These are phyloP conservation scores for Neonectria faginata DNA, from an alignment of 2,329 filamentous ascomycete species.

Conservation along the genomic window DNA sequence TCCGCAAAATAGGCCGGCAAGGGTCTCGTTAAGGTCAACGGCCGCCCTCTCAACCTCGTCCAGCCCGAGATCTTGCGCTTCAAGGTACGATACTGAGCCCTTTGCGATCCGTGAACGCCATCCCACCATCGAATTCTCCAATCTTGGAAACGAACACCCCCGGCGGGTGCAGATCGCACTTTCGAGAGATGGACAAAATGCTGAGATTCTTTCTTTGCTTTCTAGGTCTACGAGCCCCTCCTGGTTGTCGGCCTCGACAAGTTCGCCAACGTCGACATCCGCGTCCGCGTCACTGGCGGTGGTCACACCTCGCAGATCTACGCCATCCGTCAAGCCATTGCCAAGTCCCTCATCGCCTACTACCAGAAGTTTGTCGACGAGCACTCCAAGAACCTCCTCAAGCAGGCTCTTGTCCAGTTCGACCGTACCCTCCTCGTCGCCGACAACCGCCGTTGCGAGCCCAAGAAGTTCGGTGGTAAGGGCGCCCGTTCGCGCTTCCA, in stretches of 20 bases:
- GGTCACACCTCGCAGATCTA: slow-evolving; percentile 98
- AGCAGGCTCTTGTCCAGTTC: slow-evolving; percentile 95
- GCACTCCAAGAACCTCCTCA: slow-evolving; percentile 99
- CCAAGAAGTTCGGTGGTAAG: slow-evolving; percentile 96
- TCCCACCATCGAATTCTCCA: slow-evolving; percentile 26
- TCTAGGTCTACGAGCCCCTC: slow-evolving; percentile 95
- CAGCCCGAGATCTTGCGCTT: slow-evolving; percentile 97
- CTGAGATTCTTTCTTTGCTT: slow-evolving; percentile 34
- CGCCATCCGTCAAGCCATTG: slow-evolving; percentile 98
- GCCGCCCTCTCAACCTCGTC: slow-evolving; percentile 91
- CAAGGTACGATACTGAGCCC: slow-evolving; percentile 73
- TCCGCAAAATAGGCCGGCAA: slow-evolving; percentile 53
- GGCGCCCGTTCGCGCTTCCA: slow-evolving; percentile 98
- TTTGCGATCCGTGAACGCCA: slow-evolving; percentile 19
- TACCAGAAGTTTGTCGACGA: slow-evolving; percentile 99
- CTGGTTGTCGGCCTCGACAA: slow-evolving; percentile 98
- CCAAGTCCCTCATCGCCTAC: slow-evolving; percentile 83
- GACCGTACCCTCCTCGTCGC: slow-evolving; percentile 97
- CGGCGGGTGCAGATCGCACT: slow-evolving; percentile 5
- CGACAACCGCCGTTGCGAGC: slow-evolving; percentile 99
- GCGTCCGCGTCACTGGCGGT: slow-evolving; percentile 95
- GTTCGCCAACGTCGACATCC: slow-evolving; percentile 96
- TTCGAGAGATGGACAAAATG: slow-evolving; percentile 27
- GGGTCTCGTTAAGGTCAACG: slow-evolving; percentile 98
- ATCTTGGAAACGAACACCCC: slow-evolving; percentile 17